Evolutionary conservation across 768 basidiomycete genomes (phyloP).

Genomic region (Kwoniella heveanensis): DNA sequence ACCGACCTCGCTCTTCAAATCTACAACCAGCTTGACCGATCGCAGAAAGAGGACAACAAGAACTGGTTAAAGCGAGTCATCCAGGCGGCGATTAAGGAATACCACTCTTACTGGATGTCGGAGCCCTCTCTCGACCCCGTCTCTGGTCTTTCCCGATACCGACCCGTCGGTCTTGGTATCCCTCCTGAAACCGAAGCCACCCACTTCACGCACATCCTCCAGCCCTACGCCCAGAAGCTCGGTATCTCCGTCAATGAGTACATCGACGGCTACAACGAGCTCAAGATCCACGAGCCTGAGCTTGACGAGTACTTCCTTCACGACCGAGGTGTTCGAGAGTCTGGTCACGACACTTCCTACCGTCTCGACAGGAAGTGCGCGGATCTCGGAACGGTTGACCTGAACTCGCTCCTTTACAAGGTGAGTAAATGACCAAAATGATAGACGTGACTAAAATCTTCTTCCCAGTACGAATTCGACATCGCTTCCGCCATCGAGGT

Average conservation of each 20-base stretch:
- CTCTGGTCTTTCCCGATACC: slow-evolving; percentile 90
- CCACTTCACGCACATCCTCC: slow-evolving; percentile 96
- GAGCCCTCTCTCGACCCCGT: slow-evolving; percentile 91
- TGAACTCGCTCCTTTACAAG: slow-evolving; percentile 94
- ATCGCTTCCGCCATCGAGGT: slow-evolving; percentile 97
- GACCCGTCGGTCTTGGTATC: slow-evolving; percentile 90
- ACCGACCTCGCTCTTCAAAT: slow-evolving; percentile 99
- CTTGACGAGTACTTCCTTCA: slow-evolving; percentile 98
- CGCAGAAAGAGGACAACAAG: slow-evolving; percentile 75
- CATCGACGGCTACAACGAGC: slow-evolving; percentile 91
- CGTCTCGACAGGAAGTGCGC: slow-evolving; percentile 97
- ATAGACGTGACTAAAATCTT: no score
- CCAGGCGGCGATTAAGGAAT: slow-evolving; percentile 97
- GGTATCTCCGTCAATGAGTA: slow-evolving; percentile 94
- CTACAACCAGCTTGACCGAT: slow-evolving; percentile 90
- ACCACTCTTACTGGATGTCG: slow-evolving; percentile 95
- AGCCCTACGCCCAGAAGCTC: slow-evolving; percentile 89
- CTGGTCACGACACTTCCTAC: slow-evolving; percentile 94
- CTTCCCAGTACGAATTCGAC: slow-evolving; percentile 77
- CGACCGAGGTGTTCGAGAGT: slow-evolving; percentile 93
- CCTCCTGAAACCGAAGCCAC: slow-evolving; percentile 98
- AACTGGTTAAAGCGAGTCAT: slow-evolving; percentile 93
- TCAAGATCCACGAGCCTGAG: slow-evolving; percentile 75
- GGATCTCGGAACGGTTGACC: slow-evolving; percentile 92
- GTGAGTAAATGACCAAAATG: no score